Evolutionary conservation across 2,329 filamentous ascomycete genomes (phyloP).

Genomic region (Coniosporium tulheliwenetii): DNA sequence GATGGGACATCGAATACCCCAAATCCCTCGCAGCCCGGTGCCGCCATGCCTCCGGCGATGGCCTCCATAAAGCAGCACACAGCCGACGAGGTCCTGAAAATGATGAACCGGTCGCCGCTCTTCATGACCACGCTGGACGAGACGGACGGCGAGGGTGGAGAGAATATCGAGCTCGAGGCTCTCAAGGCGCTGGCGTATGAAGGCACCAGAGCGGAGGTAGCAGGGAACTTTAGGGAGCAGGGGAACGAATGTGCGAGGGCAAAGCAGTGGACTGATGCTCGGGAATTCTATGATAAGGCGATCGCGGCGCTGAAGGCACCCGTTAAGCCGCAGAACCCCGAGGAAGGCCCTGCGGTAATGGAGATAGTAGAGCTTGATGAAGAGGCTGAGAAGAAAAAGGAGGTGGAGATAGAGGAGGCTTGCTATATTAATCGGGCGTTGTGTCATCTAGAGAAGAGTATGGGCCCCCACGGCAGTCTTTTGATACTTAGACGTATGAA

Average conservation of each 20-base stretch:
- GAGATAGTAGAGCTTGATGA: constrained; percentile 36
- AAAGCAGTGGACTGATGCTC: constrained; percentile 64
- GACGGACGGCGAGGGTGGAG: constrained; percentile 43
- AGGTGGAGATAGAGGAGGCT: constrained; percentile 53
- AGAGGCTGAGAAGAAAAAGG: constrained; percentile 43
- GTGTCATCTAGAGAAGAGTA: constrained; percentile 72
- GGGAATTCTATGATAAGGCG: constrained; percentile 86
- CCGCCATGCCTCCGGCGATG: constrained; percentile 42
- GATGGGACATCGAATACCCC: neutral
- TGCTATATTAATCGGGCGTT: constrained; percentile 79
- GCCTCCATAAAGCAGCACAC: constrained; percentile 39
- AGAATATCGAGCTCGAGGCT: constrained; percentile 74
- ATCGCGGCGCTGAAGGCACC: constrained; percentile 54
- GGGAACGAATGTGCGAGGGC: constrained; percentile 77
- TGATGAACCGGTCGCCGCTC: constrained; percentile 60
- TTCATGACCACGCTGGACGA: constrained; percentile 88
- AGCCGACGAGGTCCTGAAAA: constrained; percentile 43
- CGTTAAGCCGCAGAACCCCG: constrained; percentile 29
- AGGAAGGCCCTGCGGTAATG: constrained; percentile 25
- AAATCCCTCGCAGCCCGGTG: constrained; percentile 6
- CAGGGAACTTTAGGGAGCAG: constrained; percentile 71
- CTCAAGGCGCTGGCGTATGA: constrained; percentile 85
- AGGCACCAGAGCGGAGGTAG: constrained; percentile 73
- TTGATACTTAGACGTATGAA: neutral
- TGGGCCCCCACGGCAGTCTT: constrained; percentile 8